phyloP scores from a whole-genome alignment of 345 rosid species.

The Eucalyptus sp. region DNA sequence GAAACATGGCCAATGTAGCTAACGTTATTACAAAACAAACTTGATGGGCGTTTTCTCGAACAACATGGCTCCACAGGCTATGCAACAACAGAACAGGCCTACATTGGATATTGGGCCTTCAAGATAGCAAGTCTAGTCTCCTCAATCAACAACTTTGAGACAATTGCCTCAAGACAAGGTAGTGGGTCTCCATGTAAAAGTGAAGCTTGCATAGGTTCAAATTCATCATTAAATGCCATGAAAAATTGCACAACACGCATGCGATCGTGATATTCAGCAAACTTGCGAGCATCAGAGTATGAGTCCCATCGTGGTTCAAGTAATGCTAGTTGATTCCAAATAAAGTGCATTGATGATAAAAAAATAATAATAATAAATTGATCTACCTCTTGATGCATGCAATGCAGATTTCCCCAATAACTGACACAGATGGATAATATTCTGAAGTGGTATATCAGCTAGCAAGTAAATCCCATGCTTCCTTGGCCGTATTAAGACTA shows the following conservation, averaged over 20 bases:
- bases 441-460: background rate
- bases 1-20: too few relatives aligned
- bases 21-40: too few relatives aligned
- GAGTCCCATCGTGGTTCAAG: background rate
- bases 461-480: background rate
- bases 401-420: background rate
- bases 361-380: background rate
- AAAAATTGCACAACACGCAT: background rate
- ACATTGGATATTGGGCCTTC: too few relatives aligned
- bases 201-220: background rate
- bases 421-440: background rate
- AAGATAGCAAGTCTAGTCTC: background rate
- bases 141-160: background rate
- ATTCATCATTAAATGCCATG: background rate
- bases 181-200: background rate
- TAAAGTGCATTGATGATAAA: background rate
- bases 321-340: background rate
- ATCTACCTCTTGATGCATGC: background rate
- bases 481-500: background rate
- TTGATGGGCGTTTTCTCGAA: too few relatives aligned
- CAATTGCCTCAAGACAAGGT: background rate
- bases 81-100: too few relatives aligned
- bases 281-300: rapidly evolving
- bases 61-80: too few relatives aligned
- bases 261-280: background rate